These are phyloP conservation scores for Tolypocladium ovalisporum DNA, from an alignment of 2,329 filamentous ascomycete genomes.

Conservation along the genomic window DNA sequence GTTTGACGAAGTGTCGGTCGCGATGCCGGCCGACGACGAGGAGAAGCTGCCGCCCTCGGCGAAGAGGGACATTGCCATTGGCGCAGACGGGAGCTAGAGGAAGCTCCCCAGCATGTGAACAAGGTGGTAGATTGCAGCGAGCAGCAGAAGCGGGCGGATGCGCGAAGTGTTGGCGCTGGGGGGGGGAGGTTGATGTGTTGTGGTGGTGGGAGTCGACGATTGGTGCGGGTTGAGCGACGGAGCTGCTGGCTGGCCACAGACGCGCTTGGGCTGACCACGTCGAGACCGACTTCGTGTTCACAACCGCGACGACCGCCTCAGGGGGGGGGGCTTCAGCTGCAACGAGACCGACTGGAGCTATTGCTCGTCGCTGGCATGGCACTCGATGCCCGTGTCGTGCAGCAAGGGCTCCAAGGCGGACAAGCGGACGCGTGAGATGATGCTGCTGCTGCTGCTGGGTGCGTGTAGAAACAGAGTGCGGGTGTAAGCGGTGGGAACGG, in stretches of 20 bases:
- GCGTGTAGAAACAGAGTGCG: not conserved
- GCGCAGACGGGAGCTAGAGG: not conserved
- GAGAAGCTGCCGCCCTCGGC: conserved; percentile 19
- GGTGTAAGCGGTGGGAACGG: not conserved
- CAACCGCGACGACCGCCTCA: not conserved
- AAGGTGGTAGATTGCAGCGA: not conserved
- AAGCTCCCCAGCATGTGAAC: not conserved
- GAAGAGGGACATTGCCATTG: conserved; percentile 18
- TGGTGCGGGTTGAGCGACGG: not conserved
- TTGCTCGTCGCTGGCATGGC: not conserved
- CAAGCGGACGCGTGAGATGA: not conserved
- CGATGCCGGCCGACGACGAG: conserved; percentile 3
- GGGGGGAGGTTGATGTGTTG: not conserved
- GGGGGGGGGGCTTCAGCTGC: not conserved
- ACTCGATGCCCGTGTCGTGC: not conserved
- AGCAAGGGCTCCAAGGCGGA: not conserved
- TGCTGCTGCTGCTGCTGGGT: not conserved
- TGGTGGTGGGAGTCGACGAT: not conserved
- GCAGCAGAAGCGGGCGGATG: not conserved
- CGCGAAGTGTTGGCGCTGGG: not conserved
- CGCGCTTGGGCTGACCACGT: not conserved
- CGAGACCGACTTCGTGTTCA: not conserved
- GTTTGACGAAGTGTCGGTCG: conserved; percentile 33
- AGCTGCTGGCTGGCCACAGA: not conserved
- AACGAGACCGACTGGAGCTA: not conserved